Base-by-base conservation (phyloP, 768 basidiomycete species). In the Mrakia hoshinonis region DNA sequence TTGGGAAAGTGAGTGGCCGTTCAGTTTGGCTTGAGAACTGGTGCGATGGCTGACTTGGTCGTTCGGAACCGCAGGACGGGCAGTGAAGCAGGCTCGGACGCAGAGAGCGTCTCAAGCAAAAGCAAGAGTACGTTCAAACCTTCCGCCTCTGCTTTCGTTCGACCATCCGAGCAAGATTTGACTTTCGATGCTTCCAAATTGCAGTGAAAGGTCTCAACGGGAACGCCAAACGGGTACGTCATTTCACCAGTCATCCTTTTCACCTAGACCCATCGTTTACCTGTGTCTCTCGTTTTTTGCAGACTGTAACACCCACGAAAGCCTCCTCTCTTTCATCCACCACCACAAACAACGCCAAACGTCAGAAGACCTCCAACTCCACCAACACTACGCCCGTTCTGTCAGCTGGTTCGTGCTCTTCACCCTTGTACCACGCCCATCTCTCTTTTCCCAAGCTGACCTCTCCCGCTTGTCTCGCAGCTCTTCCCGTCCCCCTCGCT, bases 1-100 rank as follows among this genome's bases (percentile, higher is more conserved):
- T 36, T 29, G 26, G 55, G 29, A 15, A 66, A 49, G 65, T 66
- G 51, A 47, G 65, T 66, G n/a, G n/a, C n/a, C n/a, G n/a, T n/a
- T n/a, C n/a, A n/a, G n/a, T n/a, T n/a, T n/a, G n/a, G n/a, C 54
- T 31, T 18, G 20, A 4, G 31, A 9, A 15, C 3, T n/a, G 20
- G 15, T 1, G 4, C 20, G 2, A 22, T 20, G 7, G 31, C 3
- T 11, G 10, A 55, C 29, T 7, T 39, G 18, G 10, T 34, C 4
- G 18, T 3, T 2, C 2, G 31, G 55, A 31, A 1, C 7, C 15
- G 31, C 34, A 61, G 58, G 36, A 31, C 36, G 4, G 58, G 58
- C 7, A 61, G 58, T 15, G 58, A 61, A 61, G 58, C 58, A 9
- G 58, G 58, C 13, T 61, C 58, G 1, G 58, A 61, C 36, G 58